Base-by-base conservation (phyloP, 1,139 yeast species). In the Saccharomyces hybrid region DNA sequence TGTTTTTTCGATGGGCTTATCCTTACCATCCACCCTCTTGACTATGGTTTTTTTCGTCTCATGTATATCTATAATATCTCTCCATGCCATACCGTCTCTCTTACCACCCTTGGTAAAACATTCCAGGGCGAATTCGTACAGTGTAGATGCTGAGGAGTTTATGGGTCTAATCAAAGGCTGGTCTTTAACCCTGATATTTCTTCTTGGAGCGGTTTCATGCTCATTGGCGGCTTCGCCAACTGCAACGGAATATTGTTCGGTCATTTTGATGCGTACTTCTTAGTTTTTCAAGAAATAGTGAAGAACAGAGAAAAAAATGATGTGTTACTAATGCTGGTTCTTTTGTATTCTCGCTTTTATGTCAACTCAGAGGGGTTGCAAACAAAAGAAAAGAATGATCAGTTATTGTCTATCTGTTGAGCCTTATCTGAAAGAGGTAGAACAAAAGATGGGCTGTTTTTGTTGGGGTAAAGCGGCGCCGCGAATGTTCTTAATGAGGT, bases 171-270 rank as follows among this genome's bases (percentile, higher is more conserved):
- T 70, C 14, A 83, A 65, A 0, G 78, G 69, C 3, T 74, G 86
- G 49, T 80, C 80, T 61, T 81, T 82, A 55, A 82, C 83, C 54
- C 80, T 74, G 67, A 48, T 49, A 50, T 82, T 86, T 75, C 96
- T 83, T 74, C 96, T 83, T 60, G 96, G 96, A 3, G 96, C 96
- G 29, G 97, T 87, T 74, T 91, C 97, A 57, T 95, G 95, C 9
- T 81, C 80, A 65, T 80, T 81, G 46, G 93, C 91, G 56, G 86
- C 85, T 50, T 64, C 61, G 42, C 95, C 96, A 41, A 88, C 95
- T 42, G 84, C 83, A 44, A 87, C 91, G 56, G 63, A 58, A 54
- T 58, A 61, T 51, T 60, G 63, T 32, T 54, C 54, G 52, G 53
- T 51, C 61, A 58, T 58, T 31, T 58, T 31, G 19, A 26, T 49